These are phyloP conservation scores for Pseudonitzschia pungens DNA, from an alignment of 108 stramenopile species.

Conservation along the genomic window DNA sequence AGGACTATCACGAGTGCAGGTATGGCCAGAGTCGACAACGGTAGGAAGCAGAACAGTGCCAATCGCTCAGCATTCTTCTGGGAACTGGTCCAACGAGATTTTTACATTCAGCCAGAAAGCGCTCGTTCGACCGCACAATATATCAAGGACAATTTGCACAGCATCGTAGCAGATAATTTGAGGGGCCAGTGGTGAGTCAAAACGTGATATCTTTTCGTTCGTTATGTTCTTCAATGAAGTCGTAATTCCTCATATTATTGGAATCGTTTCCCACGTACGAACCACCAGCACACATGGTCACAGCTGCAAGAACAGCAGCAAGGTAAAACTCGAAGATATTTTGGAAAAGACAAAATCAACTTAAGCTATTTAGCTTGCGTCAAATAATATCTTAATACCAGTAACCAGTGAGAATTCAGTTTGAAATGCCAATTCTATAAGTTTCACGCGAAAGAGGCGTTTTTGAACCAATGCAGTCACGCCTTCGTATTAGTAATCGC, in stretches of 20 bases:
- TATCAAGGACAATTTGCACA: conserved; percentile 49
- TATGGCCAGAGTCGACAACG: conserved; percentile 54
- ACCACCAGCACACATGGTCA: conserved; percentile 39
- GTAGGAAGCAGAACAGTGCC: conserved; percentile 23
- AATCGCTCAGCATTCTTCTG: conserved; percentile 47
- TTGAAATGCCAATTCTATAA: no score
- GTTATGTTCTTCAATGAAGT: neutral
- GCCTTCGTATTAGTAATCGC: neutral
- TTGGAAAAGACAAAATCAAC: neutral
- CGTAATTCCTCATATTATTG: neutral
- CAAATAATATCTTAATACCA: no score
- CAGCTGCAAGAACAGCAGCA: conserved; percentile 54
- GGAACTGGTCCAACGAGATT: conserved; percentile 46
- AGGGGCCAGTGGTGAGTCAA: conserved; percentile 60
- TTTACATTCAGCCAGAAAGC: conserved; percentile 35
- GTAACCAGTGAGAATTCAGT: no score
- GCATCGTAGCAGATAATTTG: conserved; percentile 66
- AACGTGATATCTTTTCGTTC: neutral
- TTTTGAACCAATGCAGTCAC: neutral
- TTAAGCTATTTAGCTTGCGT: neutral
- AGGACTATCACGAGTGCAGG: conserved; percentile 82
- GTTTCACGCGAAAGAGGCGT: no score
- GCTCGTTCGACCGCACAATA: conserved; percentile 43
- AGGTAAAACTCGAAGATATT: conserved; percentile 24
- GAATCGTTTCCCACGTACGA: neutral